Base-by-base conservation (phyloP, 306 rosid genomes). In the Begonia fuchsioides region DNA sequence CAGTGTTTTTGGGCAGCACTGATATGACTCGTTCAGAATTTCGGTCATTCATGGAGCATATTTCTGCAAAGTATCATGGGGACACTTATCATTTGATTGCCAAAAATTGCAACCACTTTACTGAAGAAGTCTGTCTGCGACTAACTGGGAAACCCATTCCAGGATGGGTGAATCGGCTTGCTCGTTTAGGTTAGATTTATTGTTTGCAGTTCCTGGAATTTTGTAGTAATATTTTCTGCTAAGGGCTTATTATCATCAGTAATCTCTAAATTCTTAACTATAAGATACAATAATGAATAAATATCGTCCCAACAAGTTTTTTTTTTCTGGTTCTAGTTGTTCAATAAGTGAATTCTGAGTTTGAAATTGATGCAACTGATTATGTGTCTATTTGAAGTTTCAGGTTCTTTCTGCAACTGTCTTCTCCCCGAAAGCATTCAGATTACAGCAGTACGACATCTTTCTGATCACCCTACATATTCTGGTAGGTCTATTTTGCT, bases 401-500 rank as follows among this genome's bases (percentile, higher is more conserved):
- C 86, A 85, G 98, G 96, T 73, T 82, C 98, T 63, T 82, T 79
- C 71, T 92, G 98, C 73, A 79, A 82, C 55, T 92, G 98, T 79
- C 86, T 92, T 64, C 88, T 82, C 43, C 98, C 98, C 39, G 94
- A 82, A 60, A 77, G 67, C 75, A 71, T 92, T 60, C 94, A 85
- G 57, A 75, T 73, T 50, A 46, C 75, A 50, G 93, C 98, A 40
- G 86, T 82, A 59, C 70, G 80, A 61, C 93, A 77, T 76, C 81
- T 75, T 68, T 86, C 96, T 1, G 93, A 80, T 50, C 81, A 47
- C 66, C 74, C 76, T 15, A n/a, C 76, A 49, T 67, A 66, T 68
- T 60, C 94, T 48, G 93, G 96, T 92, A 61, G 57, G 83, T 45
- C 43, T 60, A 44, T 45, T 38, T 12, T 49, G 44, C 50, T 38